Evolutionary conservation across 2,329 filamentous ascomycete genomes (phyloP), one percentile per base, ranked within the genome.

Genomic region (Teratosphaeria nubilosa): DNA sequence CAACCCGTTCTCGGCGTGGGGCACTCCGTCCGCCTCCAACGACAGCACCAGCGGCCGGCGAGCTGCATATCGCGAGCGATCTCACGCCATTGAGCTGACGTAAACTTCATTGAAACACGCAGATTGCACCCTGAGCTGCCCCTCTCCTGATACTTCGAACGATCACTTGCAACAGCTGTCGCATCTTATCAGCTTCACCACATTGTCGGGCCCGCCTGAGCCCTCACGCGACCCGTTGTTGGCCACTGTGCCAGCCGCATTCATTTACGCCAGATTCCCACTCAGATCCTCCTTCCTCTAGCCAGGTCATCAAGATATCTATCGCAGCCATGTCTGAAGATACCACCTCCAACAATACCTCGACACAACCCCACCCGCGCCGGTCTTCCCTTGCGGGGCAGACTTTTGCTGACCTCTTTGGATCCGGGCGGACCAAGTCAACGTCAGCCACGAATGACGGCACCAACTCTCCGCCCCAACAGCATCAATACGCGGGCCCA

Each of bases 371-470:
- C 51, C 22, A 73, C 54, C 67, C 70, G 51, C 75, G 77, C 54
- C 77, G 77, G 62, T 74, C 77, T 37, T 78, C 76, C 5, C 71
- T 79, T 60, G 75, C 76, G 1, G 75, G 76, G 62, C 74, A 77
- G 67, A 77, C 76, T 3, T 77, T 79, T 62, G 76, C 76, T 55
- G 76, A 77, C 66, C 70, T 80, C 53, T 79, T 79, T 63, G 74
- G 73, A 60, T 70, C 70, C 51, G 70, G 71, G 56, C 66, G 67
- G 60, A 60, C 58, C 56, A 53, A 60, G 61, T 34, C 63, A 61
- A 30, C 64, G 60, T 53, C 63, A 56, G 67, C 62, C 50, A 45
- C 55, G 30, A 48, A 59, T 45, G 64, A 62, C 50, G 57, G 52
- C 48, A 65, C 53, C 60, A 59, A 60, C 53, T 63, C 62, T 37